Evolutionary conservation across 2,329 filamentous ascomycete species (phyloP).

Genomic region (Aspergillus sp.): DNA sequence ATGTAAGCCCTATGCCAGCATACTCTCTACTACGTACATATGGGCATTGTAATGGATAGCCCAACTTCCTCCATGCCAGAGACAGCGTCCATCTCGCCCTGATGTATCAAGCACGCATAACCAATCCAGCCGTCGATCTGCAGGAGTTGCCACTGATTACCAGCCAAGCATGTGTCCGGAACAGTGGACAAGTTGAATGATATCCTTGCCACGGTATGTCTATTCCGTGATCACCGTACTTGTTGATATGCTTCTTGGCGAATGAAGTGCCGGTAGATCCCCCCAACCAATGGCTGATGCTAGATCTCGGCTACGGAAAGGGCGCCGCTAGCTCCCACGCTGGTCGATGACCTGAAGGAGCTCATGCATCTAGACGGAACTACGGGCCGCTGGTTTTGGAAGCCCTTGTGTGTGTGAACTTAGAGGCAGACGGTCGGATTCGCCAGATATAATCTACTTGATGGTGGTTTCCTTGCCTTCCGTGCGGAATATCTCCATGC

Average conservation of each 20-base stretch:
- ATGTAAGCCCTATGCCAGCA: conserved; percentile 15
- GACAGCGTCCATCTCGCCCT: conserved; percentile 59
- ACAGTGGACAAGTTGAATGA: conserved; percentile 40
- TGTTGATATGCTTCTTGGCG: conserved; percentile 6
- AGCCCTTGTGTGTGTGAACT: too few relatives aligned
- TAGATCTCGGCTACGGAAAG: conserved; percentile 49
- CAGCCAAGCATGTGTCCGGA: conserved; percentile 54
- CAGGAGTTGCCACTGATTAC: conserved; percentile 54
- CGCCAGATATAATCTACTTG: too few relatives aligned
- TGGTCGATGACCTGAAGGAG: conserved; percentile 54
- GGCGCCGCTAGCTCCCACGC: conserved; percentile 27
- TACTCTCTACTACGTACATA: background rate
- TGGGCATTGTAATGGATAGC: conserved; percentile 22
- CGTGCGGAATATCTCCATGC: too few relatives aligned
- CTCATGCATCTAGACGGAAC: conserved; percentile 29
- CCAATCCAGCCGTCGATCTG: conserved; percentile 54
- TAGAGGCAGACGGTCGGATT: too few relatives aligned
- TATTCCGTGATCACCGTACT: conserved; percentile 4
- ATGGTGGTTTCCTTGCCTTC: too few relatives aligned
- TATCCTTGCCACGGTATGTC: conserved; percentile 36
- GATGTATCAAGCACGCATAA: conserved; percentile 50
- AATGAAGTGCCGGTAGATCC: conserved; percentile 34
- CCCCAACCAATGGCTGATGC: conserved; percentile 59
- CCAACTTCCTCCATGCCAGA: conserved; percentile 58
- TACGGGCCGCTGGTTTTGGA: too few relatives aligned